phyloP scores from a whole-genome alignment of 768 basidiomycete genomes.

The Mycena venus region DNA sequence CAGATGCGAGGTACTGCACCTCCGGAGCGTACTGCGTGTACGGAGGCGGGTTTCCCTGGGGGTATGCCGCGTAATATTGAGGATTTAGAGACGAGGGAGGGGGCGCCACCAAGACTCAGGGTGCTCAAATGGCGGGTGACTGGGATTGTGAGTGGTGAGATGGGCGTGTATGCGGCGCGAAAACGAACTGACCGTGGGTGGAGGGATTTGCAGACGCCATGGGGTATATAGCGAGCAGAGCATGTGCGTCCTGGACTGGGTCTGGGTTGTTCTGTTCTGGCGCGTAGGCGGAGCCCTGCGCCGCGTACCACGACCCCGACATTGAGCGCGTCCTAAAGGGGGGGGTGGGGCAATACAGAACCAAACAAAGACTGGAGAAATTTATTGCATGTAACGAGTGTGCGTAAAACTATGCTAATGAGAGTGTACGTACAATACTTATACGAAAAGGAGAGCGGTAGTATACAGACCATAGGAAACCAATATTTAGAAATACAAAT shows the following conservation, averaged over 20 bases:
- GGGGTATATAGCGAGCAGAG: conserved; percentile 76
- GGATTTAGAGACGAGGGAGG: conserved; percentile 77
- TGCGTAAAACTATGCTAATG: conserved; percentile 27
- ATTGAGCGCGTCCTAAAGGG: conserved; percentile 17
- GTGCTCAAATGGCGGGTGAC: conserved; percentile 76
- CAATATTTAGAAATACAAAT: conserved; percentile 30
- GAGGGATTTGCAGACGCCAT: conserved; percentile 84
- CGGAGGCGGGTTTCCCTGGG: conserved; percentile 61
- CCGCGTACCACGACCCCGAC: conserved; percentile 26
- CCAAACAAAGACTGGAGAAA: no score
- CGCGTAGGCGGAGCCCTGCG: conserved; percentile 20
- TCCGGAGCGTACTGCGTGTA: conserved; percentile 81
- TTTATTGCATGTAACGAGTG: conserved; percentile 25
- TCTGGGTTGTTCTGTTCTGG: conserved; percentile 46
- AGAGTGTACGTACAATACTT: conserved; percentile 33
- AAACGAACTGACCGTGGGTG: conserved; percentile 68
- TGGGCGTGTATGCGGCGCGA: not conserved
- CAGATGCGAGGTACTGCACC: conserved; percentile 67
- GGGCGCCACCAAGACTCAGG: conserved; percentile 68
- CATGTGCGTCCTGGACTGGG: conserved; percentile 77
- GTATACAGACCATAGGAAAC: conserved; percentile 31
- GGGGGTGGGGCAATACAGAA: conserved; percentile 4
- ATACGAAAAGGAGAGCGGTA: conserved; percentile 26
- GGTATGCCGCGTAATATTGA: conserved; percentile 58
- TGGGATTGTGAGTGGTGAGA: conserved; percentile 41